Evolutionary conservation across 2,329 filamentous ascomycete species (phyloP), one percentile per base, ranked within the genome.

Genomic region (Exserohilum rostratum): DNA sequence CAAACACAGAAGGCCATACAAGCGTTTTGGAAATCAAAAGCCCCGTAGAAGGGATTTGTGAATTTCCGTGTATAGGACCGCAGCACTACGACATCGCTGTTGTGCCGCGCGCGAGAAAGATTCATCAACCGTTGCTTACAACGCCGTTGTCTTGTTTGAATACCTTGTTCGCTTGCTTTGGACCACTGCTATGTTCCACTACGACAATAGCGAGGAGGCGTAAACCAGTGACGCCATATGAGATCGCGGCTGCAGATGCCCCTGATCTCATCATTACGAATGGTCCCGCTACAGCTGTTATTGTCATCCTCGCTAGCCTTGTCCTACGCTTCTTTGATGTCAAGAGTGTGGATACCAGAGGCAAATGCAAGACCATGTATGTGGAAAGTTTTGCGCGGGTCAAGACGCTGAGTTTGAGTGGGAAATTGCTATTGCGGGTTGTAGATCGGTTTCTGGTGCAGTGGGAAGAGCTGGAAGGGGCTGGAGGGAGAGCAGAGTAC

Each of bases 371-470:
- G 58, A 87, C 90, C 9, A 80, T 98, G 12, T 99, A 95, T 72
- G 85, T 97, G 25, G 95, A 99, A 80, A 95, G 90, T 17, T 97
- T 93, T 88, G 93, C 95, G 2, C 84, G 95, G 13, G 90, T 96
- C 13, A 87, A 83, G 61, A 88, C 85, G 11, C 76, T 98, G 61
- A 98, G 93, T 77, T 74, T 97, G 55, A 96, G 91, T 33, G 95
- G 93, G 0, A 88, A 85, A 70, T 77, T 98, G 33, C 79, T 99
- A 53, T 76, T 88, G 2, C 77, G 80, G 40, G 76, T 96, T 35
- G 90, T 90, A 43, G 90, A 96, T 75, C 78, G 87, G 44, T 90
- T 96, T 67, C 74, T 96, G 47, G 91, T 96, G 51, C 93, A 97
- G 79, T 95, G 93, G 82, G 81, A 85, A 54, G 76, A 79, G 50